phyloP scores from a whole-genome alignment of 1,284 basidiomycete species.

The Veloboletus limbatus region DNA sequence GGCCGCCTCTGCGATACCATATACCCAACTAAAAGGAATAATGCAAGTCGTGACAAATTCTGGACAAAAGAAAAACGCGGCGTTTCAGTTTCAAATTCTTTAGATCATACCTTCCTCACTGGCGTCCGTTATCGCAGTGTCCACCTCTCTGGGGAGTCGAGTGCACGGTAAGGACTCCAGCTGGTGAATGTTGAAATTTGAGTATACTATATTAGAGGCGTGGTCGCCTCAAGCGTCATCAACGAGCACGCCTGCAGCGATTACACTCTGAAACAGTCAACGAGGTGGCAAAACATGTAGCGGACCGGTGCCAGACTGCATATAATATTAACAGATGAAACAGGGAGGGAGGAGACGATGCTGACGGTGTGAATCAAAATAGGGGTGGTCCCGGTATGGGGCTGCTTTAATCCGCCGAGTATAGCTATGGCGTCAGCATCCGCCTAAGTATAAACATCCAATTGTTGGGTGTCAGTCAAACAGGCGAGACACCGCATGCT shows the following conservation, averaged over 20 bases:
- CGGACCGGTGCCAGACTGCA: slow-evolving; percentile 38
- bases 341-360: not conserved
- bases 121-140: slow-evolving; percentile 29
- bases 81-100: not conserved
- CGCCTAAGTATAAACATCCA: slow-evolving; percentile 4
- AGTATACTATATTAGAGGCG: slow-evolving; percentile 33
- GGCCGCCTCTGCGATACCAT: slow-evolving; percentile 28
- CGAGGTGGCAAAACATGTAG: not conserved
- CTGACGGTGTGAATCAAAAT: slow-evolving; percentile 34
- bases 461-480: not conserved
- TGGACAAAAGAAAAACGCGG: slow-evolving; percentile 2
- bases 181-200: slow-evolving; percentile 35
- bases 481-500: not conserved
- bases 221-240: slow-evolving; percentile 35
- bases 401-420: slow-evolving; percentile 24
- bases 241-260: slow-evolving; percentile 24
- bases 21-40: slow-evolving; percentile 35
- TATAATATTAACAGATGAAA: not conserved
- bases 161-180: slow-evolving; percentile 35
- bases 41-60: slow-evolving; percentile 34
- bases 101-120: slow-evolving; percentile 30
- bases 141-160: slow-evolving; percentile 36
- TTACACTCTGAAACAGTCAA: slow-evolving; percentile 1
- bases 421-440: slow-evolving; percentile 24
- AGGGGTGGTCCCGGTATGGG: slow-evolving; percentile 20